Evolutionary conservation across 2,329 filamentous ascomycete species (phyloP), one percentile per base, ranked within the genome.

Genomic region (Pestalotiopsis sp.): DNA sequence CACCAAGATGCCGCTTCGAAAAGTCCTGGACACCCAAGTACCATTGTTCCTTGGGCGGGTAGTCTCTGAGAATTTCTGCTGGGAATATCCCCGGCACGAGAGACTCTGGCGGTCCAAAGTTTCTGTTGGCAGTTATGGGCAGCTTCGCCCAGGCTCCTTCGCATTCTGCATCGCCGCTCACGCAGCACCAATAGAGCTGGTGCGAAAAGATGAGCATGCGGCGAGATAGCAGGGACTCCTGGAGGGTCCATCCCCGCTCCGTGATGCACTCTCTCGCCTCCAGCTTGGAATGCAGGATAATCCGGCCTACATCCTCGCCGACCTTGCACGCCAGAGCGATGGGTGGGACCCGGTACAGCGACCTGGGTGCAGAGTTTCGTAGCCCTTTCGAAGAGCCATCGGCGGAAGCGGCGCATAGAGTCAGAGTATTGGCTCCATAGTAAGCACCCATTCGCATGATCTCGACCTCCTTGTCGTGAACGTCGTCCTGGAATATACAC

Each of bases 211-310:
- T 73, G 3, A 74, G 56, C 6, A 73, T 65, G 14, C 72, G 72
- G 2, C 71, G 67, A 13, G 73, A 73, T 4, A 74, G 65, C 17
- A 73, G 27, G 2, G 68, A 62, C 31, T 74, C 73, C 36, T 74
- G 73, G 2, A 73, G 52, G 4, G 73, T 74, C 73, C 73, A 74
- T 12, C 72, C 73, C 6, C 73, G 68, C 9, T 56, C 17, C n/a
- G 65, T 66, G 17, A 70, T 70, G 3, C 70, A 67, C 25, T 73
- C 71, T 12, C 68, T 56, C 14, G 36, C 6, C 13, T 57, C 27
- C 23, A 20, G 31, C 25, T 57, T 49, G 23, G 45, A 57, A 31
- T 66, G 31, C 14, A 66, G 6, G 4, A 66, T 27, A n/a, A 58
- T 36, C 11, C 13, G 17, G 0, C 49, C 63, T 3, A 57, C 5